Base-by-base conservation (phyloP, 371 early-diverging fungal genomes). In the Batkoa obscura region DNA sequence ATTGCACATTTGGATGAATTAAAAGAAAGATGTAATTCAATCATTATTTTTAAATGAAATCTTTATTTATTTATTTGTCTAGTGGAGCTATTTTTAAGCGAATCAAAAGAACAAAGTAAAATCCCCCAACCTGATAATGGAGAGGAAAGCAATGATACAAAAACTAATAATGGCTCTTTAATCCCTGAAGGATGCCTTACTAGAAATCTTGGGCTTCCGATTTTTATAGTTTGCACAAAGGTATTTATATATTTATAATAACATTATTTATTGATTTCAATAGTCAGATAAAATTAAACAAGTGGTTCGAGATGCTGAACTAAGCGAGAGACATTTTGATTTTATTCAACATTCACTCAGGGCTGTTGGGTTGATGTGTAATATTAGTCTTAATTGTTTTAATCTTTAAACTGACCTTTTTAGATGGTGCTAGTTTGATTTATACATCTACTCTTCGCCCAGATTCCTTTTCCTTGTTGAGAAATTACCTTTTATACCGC, bases 261-360 rank as follows among this genome's bases (percentile, higher is more conserved):
- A 55, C 46, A n/a, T 42, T 1, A 15, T 43, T 9, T 42, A 49
- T 42, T 23, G 2, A 45, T 38, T 48, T 31, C 51, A 23, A 31
- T 64, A 88, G 88, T 76, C 90, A 23, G 95, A 94, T 61, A 64
- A 75, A 13, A 79, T 85, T 55, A 72, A 73, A 58, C 68, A 64
- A 49, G 64, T 90, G 55, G 92, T 91, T 65, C 80, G 84, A 43
- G 86, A 89, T 49, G 69, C 74, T 45, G 88, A 84, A 31, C 92
- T 80, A 68, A 82, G 80, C 64, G 94, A 95, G 56, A 90, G 89
- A 52, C 80, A 82, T 46, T 92, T 95, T 66, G 96, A 94, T 66
- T 92, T 81, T 68, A 88, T 95, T 62, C 94, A 94, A 66, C 94
- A 93, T 64, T 77, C 79, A 30, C 70, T 95, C 47, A 82, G 96